Base-by-base conservation (phyloP, 2,329 filamentous ascomycete genomes). In the Elsinoe perseae region DNA sequence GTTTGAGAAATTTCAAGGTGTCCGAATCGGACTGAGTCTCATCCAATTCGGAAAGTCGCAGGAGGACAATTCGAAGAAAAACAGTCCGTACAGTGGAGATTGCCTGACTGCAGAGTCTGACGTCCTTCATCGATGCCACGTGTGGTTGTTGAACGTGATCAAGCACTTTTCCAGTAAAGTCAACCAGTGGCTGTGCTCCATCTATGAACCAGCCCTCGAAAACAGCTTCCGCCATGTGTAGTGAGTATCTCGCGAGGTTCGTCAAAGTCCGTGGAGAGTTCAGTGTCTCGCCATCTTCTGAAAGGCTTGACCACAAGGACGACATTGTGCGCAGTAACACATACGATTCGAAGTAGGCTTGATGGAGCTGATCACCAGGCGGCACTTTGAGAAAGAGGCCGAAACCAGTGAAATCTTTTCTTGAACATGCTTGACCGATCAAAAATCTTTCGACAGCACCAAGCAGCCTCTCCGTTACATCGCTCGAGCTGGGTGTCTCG, bases 131-230 rank as follows among this genome's bases (percentile, higher is more conserved):
- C 9, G 77, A 78, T 0, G 89, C 81, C 32, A 98, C 77, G 12
- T 95, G 89, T 0, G 91, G 86, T 8, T 87, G 82, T 67, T 95
- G 89, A 3, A 98, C 76, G 64, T 95, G 92, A 67, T 98, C 93
- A 5, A 98, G 72, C 5, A 96, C 72, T 54, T 85, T 84, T 1
- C 92, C 93, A 2, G 85, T 81, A 64, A 96, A 95, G 64, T 97
- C 91, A 28, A 97, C 79, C 63, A 93, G 80, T 3, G 83, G 79
- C 63, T 90, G 87, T 1, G 88, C 88, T 1, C 92, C 92, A 61
- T 93, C 86, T 60, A 96, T 81, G 66, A 97, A 97, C 89, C 91
- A 96, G 14, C 93, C 93, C 70, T 97, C 93, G 62, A 93, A 96
- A 10, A 95, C 85, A 4, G 89, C 88, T 68, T 98, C 93, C 0